Conservation (phyloP, 805 yeast species). For the Cyberlindnera sargentensis region DNA sequence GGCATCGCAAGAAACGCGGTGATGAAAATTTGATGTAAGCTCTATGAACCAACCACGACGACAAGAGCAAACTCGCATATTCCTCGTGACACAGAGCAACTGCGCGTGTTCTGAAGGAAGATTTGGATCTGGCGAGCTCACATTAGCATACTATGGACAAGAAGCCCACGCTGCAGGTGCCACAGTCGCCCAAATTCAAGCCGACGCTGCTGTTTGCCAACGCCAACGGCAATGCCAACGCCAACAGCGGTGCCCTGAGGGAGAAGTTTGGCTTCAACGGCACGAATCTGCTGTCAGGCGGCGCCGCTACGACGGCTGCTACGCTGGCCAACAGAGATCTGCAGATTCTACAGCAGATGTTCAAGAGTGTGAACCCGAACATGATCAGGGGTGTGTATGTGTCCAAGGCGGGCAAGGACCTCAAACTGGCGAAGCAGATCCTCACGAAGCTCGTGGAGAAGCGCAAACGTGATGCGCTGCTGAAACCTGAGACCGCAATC, state of each 20-base stretch:
- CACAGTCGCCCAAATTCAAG: conserved; percentile 36
- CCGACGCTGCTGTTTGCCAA: conserved; percentile 13
- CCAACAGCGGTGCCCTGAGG: conserved; percentile 21
- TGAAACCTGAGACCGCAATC: neutral
- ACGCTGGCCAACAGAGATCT: conserved; percentile 16
- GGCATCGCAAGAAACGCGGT: too few relatives aligned
- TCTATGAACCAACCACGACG: too few relatives aligned
- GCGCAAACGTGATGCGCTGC: conserved; percentile 17
- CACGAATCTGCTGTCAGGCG: conserved; percentile 15
- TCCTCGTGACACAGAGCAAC: too few relatives aligned
- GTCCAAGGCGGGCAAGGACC: conserved; percentile 28
- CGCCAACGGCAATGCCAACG: neutral
- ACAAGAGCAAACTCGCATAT: too few relatives aligned
- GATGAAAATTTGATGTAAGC: too few relatives aligned
- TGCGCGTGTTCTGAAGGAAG: too few relatives aligned
- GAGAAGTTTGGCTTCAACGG: conserved; percentile 38
- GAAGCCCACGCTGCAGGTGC: conserved; percentile 37
- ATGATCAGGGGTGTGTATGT: conserved; percentile 33
- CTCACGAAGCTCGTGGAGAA: conserved; percentile 26
- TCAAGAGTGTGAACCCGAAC: conserved; percentile 27
- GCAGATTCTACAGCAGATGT: conserved; percentile 22
- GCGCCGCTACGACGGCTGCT: conserved; percentile 3
- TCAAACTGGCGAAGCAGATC: conserved; percentile 27
- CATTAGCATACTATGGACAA: conserved; percentile 1
- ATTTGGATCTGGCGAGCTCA: too few relatives aligned